A percentile compares a stretch with the other conserved stretches of the same genome.
These are phyloP conservation scores for Colletotrichum camelliae DNA, from an alignment of 2,329 filamentous ascomycete genomes.

Conservation along the genomic window DNA sequence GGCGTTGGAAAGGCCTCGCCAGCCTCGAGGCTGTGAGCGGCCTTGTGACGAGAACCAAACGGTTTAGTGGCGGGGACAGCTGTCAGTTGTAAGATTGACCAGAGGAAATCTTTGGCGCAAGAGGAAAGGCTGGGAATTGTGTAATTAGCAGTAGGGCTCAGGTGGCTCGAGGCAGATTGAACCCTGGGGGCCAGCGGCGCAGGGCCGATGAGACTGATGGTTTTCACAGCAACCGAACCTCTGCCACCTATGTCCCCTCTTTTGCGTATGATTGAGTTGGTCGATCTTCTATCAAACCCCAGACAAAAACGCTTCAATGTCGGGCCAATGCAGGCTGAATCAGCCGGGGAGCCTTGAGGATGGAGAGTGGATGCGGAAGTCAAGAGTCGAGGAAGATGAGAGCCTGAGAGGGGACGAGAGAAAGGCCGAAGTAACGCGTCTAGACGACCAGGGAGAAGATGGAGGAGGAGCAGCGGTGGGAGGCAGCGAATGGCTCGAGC, in stretches of 20 bases:
- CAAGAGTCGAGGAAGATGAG: background rate
- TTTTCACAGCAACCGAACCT: background rate
- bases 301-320: background rate
- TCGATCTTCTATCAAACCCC: background rate
- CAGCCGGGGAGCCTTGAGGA: background rate
- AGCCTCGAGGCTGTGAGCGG: background rate
- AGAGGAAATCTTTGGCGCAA: background rate
- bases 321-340: background rate
- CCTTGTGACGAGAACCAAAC: background rate
- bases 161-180: slow-evolving; percentile 7
- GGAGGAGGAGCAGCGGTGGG: background rate
- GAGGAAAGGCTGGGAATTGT: background rate
- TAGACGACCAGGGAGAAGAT: background rate
- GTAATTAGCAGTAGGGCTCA: slow-evolving; percentile 14
- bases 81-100: background rate
- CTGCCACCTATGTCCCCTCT: background rate
- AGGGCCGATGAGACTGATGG: background rate
- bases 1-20: background rate
- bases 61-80: background rate
- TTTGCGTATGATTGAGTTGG: background rate
- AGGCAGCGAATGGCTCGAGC: background rate
- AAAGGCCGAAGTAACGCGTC: slow-evolving; percentile 2
- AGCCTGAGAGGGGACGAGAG: background rate
- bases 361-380: background rate
- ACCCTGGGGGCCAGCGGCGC: background rate